Conservation (phyloP, 208 protist genomes). For the Trichomonas tenax region DNA sequence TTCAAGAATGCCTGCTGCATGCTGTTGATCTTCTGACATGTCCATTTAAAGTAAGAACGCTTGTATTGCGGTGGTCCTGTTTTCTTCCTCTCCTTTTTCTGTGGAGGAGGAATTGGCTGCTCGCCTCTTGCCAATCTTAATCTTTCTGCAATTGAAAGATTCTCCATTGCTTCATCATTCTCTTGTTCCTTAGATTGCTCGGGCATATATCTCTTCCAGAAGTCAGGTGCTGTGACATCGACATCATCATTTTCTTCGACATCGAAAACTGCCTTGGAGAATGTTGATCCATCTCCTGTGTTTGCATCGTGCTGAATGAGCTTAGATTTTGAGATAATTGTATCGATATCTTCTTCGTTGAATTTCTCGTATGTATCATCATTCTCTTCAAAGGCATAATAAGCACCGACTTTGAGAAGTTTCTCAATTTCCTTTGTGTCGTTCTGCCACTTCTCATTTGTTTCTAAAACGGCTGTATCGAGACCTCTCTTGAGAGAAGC, state of each 20-base stretch:
- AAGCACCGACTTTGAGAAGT: slow-evolving; percentile 27
- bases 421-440: slow-evolving; percentile 14
- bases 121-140: too few relatives aligned
- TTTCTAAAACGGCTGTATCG: slow-evolving; percentile 41
- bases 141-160: too few relatives aligned
- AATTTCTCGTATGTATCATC: neutral
- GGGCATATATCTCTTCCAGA: neutral
- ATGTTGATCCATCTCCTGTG: neutral
- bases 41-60: too few relatives aligned
- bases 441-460: neutral
- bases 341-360: slow-evolving; percentile 18
- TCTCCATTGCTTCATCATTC: neutral
- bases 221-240: neutral
- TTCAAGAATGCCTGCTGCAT: neutral
- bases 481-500: slow-evolving; percentile 59
- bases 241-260: neutral
- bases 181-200: neutral
- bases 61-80: too few relatives aligned
- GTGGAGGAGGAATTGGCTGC: too few relatives aligned
- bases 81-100: too few relatives aligned
- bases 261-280: neutral
- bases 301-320: neutral
- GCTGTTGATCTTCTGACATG: too few relatives aligned
- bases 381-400: slow-evolving; percentile 24
- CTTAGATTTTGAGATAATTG: neutral